Base-by-base conservation (phyloP, 768 basidiomycete genomes). In the Collybia sordida region DNA sequence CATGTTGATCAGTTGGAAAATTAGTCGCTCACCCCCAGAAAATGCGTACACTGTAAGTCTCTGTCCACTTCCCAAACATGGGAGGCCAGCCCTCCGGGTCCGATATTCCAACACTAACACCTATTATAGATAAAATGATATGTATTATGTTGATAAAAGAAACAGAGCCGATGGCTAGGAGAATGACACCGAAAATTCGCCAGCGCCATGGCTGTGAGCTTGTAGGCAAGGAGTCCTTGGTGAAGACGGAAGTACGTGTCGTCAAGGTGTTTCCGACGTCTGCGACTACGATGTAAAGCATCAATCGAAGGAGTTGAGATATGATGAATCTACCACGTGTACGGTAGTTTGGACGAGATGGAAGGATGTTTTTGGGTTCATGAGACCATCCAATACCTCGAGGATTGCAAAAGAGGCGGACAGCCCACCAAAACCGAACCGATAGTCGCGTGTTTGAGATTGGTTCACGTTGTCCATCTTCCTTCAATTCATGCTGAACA, bases 21-120 rank as follows among this genome's bases (percentile, higher is more conserved):
- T 31, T 31, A 31, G 19, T 43, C 15, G 56, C 65, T 35, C 48
- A 70, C 70, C 69, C 63, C 71, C 69, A 70, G 28, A 69, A 59
- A 6, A 57, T 51, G 6, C 69, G 62, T 15, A 72, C 45, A 0
- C 65, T 70, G 46, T 65, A 68, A 2, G 65, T 63, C 19, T 69
- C 63, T 4, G 38, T 28, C 50, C 52, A 57, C 14, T 23, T 22
- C 0, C 67, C 68, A 38, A 63, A 70, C 0, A 66, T n/a, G 31
- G 58, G 52, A 2, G 70, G 69, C 71, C 71, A 72, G 17, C 62
- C 59, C 11, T 53, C 47, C 0, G 69, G 68, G 12, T 56, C 17
- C 9, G 63, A 64, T 27, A 57, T 22, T 5, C 60, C 54, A 17
- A 36, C 15, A 27, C 49, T 57, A 31, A 65, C 60, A 17, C 50